Evolutionary conservation across 805 yeast genomes (phyloP).

Genomic region (Wickerhamomyces silvicola): DNA sequence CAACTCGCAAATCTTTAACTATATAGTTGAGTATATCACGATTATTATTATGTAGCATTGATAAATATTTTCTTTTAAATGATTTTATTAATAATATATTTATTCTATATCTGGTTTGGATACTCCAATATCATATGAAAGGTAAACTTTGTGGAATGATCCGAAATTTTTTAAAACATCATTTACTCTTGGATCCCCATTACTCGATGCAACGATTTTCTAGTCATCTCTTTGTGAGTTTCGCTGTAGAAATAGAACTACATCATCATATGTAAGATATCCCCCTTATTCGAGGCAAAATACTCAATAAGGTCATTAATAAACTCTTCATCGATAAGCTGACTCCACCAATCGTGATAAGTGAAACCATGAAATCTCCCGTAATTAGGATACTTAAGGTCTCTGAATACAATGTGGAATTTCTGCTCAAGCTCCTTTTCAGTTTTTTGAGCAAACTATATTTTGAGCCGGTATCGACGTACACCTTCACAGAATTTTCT

Average conservation of each 20-base stretch:
- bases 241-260: slow-evolving; percentile 35
- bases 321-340: slow-evolving; percentile 38
- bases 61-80: too few species aligned
- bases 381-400: slow-evolving; percentile 51
- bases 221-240: slow-evolving; percentile 27
- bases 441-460: slow-evolving; percentile 35
- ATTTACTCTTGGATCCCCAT: slow-evolving; percentile 54
- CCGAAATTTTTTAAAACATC: slow-evolving; percentile 41
- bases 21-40: slow-evolving; percentile 44
- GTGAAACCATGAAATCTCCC: slow-evolving; percentile 39
- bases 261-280: slow-evolving; percentile 49
- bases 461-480: slow-evolving; percentile 39
- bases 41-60: too few species aligned
- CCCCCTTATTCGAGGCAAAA: slow-evolving; percentile 50
- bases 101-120: slow-evolving; percentile 45
- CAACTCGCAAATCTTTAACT: slow-evolving; percentile 21
- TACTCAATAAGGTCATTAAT: slow-evolving; percentile 38
- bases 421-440: slow-evolving; percentile 18
- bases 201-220: slow-evolving; percentile 43
- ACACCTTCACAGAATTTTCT: slow-evolving; percentile 44
- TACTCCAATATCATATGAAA: slow-evolving; percentile 52
- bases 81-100: too few species aligned
- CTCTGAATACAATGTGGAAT: slow-evolving; percentile 29
- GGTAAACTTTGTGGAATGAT: slow-evolving; percentile 36
- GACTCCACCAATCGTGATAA: slow-evolving; percentile 52